Evolutionary conservation across 2,329 filamentous ascomycete genomes (phyloP).

Genomic region (Hirsutella thompsonii): DNA sequence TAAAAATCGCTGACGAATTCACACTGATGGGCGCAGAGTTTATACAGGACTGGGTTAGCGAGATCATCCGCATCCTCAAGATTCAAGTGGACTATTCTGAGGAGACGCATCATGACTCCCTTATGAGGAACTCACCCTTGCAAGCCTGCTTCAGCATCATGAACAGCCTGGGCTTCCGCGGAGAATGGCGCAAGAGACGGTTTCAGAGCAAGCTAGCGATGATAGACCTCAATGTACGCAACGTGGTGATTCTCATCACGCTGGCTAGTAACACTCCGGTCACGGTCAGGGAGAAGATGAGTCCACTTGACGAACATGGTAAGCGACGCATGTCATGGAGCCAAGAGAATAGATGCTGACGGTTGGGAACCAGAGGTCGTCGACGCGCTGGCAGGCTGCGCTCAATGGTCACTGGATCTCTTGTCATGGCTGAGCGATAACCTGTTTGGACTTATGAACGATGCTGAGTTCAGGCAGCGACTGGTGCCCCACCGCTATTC

Average conservation of each 20-base stretch:
- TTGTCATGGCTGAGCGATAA: conserved; percentile 48
- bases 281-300: conserved; percentile 40
- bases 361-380: conserved; percentile 45
- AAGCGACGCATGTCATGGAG: conserved; percentile 9
- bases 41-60: conserved; percentile 47
- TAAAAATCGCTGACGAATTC: conserved; percentile 7
- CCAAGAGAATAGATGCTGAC: not conserved
- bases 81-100: conserved; percentile 72
- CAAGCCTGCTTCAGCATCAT: conserved; percentile 69
- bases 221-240: conserved; percentile 62
- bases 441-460: conserved; percentile 41
- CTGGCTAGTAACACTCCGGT: conserved; percentile 46
- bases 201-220: conserved; percentile 64
- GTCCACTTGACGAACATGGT: conserved; percentile 47
- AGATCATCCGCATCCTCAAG: conserved; percentile 57
- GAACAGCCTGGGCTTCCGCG: conserved; percentile 62
- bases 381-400: conserved; percentile 58
- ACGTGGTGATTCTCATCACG: conserved; percentile 52
- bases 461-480: conserved; percentile 35
- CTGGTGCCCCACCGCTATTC: conserved; percentile 32
- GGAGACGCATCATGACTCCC: conserved; percentile 56
- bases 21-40: too few species aligned
- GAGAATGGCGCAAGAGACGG: conserved; percentile 45
- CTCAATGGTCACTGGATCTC: conserved; percentile 67
- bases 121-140: conserved; percentile 61